phyloP scores from a whole-genome alignment of 2,329 filamentous ascomycete species.

The Zasmidium cellare region DNA sequence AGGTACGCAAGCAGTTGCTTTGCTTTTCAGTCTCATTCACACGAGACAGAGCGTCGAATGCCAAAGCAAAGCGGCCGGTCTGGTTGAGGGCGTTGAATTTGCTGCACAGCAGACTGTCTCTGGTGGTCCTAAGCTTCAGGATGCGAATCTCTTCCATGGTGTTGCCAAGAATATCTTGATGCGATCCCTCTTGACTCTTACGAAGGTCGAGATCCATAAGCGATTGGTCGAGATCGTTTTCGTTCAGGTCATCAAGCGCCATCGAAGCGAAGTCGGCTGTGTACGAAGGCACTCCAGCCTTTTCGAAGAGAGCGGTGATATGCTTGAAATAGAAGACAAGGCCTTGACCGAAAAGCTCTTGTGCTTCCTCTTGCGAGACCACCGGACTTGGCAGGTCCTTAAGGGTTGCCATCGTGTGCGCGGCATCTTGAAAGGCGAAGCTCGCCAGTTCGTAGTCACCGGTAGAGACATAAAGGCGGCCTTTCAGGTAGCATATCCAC shows the following conservation, averaged over 20 bases:
- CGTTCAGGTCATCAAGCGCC: constrained; percentile 27
- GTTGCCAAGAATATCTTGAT: constrained; percentile 25
- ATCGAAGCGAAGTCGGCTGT: constrained; percentile 77
- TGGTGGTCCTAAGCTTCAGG: constrained; percentile 40
- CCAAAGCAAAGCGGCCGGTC: constrained; percentile 76
- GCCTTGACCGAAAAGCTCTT: constrained; percentile 64
- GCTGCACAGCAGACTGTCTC: constrained; percentile 74
- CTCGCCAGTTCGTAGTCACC: constrained; percentile 74
- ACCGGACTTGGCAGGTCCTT: constrained; percentile 54
- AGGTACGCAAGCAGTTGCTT: constrained; percentile 66
- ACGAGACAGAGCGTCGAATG: constrained; percentile 74
- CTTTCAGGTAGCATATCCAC: constrained; percentile 77
- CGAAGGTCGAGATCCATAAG: constrained; percentile 26
- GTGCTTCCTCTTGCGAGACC: constrained; percentile 71
- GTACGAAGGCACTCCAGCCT: constrained; percentile 71
- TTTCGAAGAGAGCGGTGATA: constrained; percentile 78
- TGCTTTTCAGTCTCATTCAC: constrained; percentile 69
- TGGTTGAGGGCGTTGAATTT: constrained; percentile 81
- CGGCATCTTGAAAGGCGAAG: constrained; percentile 76
- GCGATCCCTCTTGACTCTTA: constrained; percentile 33
- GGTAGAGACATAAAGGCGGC: constrained; percentile 71
- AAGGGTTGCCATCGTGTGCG: constrained; percentile 28
- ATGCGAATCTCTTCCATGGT: constrained; percentile 36
- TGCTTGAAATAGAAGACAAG: constrained; percentile 84
- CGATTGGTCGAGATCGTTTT: constrained; percentile 26